Evolutionary conservation across 192 early-diverging fungal species (phyloP), one percentile per base, ranked within the genome.

Genomic region (Entomortierella lignicola): DNA sequence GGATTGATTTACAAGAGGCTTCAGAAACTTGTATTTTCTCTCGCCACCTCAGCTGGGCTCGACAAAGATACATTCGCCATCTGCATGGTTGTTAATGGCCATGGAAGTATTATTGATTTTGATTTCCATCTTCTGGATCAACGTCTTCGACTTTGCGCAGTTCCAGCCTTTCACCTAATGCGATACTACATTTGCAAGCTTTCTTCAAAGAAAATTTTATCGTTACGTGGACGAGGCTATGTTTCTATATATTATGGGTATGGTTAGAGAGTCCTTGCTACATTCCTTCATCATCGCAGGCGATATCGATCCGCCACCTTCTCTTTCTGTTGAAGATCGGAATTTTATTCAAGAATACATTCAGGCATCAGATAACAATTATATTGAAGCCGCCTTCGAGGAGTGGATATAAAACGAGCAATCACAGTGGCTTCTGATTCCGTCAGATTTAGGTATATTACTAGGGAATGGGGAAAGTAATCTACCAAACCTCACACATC

Each of bases 261-360:
- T 50, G 48, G 48, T 17, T 17, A 50, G 48, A 50, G 48, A 50
- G 48, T 50, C 48, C 48, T 50, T 50, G 48, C 48, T 50, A 50
- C 48, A 50, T 15, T 50, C 48, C 48, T 50, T 50, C 48, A 50
- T 50, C 21, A 50, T 50, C 48, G 48, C 48, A 50, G 48, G 48
- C 48, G 48, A 50, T 50, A 50, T 50, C 48, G 48, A 50, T 50
- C 48, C 17, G 17, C 48, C 48, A 50, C 48, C 48, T 10, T 50
- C 48, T 50, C 48, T 50, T 50, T 50, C 48, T 50, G 48, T 50
- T 50, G 48, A 50, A 50, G 48, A 50, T 50, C 48, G 17, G 48
- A 50, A 4, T 50, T 50, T 10, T 17, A 50, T 50, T 50, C 48
- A 17, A 50, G 48, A 50, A 50, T 50, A 50, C 20, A 50, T 50